phyloP scores from a whole-genome alignment of 2,329 filamentous ascomycete species.

The Aspergillus quadrilineatus region DNA sequence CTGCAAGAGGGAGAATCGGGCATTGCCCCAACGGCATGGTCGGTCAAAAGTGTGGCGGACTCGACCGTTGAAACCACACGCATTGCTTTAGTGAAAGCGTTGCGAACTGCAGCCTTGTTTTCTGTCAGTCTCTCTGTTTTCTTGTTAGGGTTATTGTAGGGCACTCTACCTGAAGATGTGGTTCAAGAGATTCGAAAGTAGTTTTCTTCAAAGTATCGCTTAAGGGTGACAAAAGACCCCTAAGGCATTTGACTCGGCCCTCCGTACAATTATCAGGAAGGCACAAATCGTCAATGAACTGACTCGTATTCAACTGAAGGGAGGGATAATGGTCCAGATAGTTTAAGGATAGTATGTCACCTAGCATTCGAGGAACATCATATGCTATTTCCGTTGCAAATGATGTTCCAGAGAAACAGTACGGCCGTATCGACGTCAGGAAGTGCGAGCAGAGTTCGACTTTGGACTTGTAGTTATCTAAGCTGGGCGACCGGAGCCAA shows the following conservation, averaged over 20 bases:
- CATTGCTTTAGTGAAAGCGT: slow-evolving; percentile 13
- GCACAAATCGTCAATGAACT: slow-evolving; percentile 29
- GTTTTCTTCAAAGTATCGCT: slow-evolving; percentile 24
- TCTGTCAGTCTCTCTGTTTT: slow-evolving; percentile 16
- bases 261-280: slow-evolving; percentile 22
- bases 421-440: slow-evolving; percentile 24
- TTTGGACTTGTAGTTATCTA: slow-evolving; percentile 20
- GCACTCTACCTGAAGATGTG: slow-evolving; percentile 34
- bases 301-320: slow-evolving; percentile 32
- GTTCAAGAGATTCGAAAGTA: slow-evolving; percentile 24
- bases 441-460: slow-evolving; percentile 28
- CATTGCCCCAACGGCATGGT: neutral
- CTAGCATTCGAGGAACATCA: slow-evolving; percentile 32
- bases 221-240: slow-evolving; percentile 18
- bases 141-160: neutral
- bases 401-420: slow-evolving; percentile 23
- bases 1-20: neutral
- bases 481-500: slow-evolving; percentile 26
- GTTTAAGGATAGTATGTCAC: slow-evolving; percentile 29
- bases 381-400: slow-evolving; percentile 30
- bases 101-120: slow-evolving; percentile 26
- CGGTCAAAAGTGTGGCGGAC: neutral
- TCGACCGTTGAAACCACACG: neutral
- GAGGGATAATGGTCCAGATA: slow-evolving; percentile 23
- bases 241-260: slow-evolving; percentile 23